Evolutionary conservation across 1,284 basidiomycete species (phyloP).

Genomic region (Apiotrichum veenhuisii): DNA sequence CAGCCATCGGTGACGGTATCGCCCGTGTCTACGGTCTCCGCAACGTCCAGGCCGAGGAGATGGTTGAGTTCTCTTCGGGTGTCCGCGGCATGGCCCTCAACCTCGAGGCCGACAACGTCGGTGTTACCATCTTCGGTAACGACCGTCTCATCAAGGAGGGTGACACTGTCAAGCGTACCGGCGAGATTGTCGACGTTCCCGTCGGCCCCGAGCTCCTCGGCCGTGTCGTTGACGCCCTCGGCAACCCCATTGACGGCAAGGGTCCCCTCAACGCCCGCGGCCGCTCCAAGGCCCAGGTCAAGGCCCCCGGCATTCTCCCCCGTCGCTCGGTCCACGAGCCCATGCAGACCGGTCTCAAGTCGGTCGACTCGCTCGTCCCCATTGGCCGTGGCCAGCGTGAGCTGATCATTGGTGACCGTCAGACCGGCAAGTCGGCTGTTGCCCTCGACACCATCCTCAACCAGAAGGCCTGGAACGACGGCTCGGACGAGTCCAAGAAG

Average conservation of each 20-base stretch:
- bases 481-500: constrained; percentile 92
- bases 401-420: constrained; percentile 99
- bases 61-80: constrained; percentile 99
- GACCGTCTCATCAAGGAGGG: constrained; percentile 99
- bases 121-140: constrained; percentile 99
- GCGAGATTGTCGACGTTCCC: constrained; percentile 98
- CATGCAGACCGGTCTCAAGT: constrained; percentile 99
- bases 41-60: constrained; percentile 92
- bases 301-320: constrained; percentile 97
- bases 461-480: constrained; percentile 99
- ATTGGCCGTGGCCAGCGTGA: constrained; percentile 99
- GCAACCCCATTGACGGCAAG: constrained; percentile 99
- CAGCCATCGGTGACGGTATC: constrained; percentile 99
- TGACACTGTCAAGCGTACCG: constrained; percentile 99
- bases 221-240: constrained; percentile 97
- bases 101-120: constrained; percentile 99
- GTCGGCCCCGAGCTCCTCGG: constrained; percentile 94
- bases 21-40: constrained; percentile 89
- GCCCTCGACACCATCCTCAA: constrained; percentile 99
- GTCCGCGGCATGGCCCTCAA: constrained; percentile 98
- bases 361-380: constrained; percentile 99
- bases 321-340: constrained; percentile 99
- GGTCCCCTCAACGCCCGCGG: constrained; percentile 90
- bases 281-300: constrained; percentile 93
- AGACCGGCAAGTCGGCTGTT: constrained; percentile 92